A percentile compares a stretch with the other conserved stretches of the same genome.
These are phyloP conservation scores for Calvatia gigantea DNA, from an alignment of 768 basidiomycete genomes.

Conservation along the genomic window DNA sequence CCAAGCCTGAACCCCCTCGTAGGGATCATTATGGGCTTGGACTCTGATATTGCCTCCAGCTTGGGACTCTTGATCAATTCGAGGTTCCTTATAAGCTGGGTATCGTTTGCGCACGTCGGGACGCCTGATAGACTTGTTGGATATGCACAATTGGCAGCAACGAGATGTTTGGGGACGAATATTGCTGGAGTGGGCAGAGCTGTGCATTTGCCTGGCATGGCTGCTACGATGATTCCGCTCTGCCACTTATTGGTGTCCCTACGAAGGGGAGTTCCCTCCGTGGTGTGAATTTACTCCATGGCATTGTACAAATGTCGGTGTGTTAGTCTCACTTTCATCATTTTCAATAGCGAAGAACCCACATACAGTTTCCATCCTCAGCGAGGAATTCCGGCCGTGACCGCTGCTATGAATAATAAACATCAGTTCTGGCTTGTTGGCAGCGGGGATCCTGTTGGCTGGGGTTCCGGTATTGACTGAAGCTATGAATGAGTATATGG, in stretches of 20 bases:
- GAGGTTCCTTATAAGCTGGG: constrained; percentile 87
- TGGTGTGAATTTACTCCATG: constrained; percentile 95
- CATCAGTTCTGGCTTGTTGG: constrained; percentile 89
- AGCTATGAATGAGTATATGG: constrained; percentile 75
- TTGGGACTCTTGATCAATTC: constrained; percentile 78
- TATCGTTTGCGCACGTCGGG: constrained; percentile 94
- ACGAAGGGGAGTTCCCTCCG: constrained; percentile 93
- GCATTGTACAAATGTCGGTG: constrained; percentile 99
- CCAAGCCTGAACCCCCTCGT: constrained; percentile 75
- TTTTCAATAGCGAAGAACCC: not conserved
- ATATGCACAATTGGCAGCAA: constrained; percentile 72
- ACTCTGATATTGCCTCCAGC: constrained; percentile 94
- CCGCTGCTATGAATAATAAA: constrained; percentile 96
- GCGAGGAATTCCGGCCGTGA: constrained; percentile 96
- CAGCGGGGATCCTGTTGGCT: constrained; percentile 82
- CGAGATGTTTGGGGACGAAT: constrained; percentile 66
- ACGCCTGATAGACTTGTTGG: constrained; percentile 84
- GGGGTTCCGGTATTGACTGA: constrained; percentile 62
- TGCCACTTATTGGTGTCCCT: constrained; percentile 95
- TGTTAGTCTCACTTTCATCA: constrained; percentile 26
- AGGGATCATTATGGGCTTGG: constrained; percentile 96
- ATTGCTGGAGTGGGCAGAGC: constrained; percentile 97
- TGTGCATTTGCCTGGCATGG: constrained; percentile 98
- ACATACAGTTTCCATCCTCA: constrained; percentile 25
- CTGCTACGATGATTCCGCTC: constrained; percentile 87